Evolutionary conservation across 2,329 filamentous ascomycete genomes (phyloP), one percentile per base, ranked within the genome.

Genomic region (Thielaviopsis punctulata): DNA sequence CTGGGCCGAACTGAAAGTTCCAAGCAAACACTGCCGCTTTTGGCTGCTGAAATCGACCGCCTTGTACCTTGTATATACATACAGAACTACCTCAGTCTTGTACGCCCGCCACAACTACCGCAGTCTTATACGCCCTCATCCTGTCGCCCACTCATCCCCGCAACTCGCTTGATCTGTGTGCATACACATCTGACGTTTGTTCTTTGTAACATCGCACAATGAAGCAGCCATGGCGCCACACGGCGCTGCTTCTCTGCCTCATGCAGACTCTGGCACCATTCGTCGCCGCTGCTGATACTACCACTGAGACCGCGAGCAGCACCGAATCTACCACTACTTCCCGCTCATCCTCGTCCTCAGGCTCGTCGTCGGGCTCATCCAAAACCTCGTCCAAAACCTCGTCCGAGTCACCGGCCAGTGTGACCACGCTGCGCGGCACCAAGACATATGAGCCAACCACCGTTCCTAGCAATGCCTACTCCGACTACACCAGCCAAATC

Each of bases 381-480:
- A 21, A 18, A 12, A 41, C 50, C 27, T 49, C 48, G 12, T 5
- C 46, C 43, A 52, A 45, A 7, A 15, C 46, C 19, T n/a, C 41
- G 13, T 25, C 41, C n/a, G n/a, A n/a, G 24, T 27, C 46, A n/a
- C 48, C 51, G 15, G 24, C 30, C 23, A 62, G 62, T 7, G 60
- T 69, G 25, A 64, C 63, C 21, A 69, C 68, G 51, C 59, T 64
- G 51, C 60, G 60, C 36, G 67, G 65, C 49, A 66, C 64, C 25
- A 63, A 66, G 45, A 68, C 67, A 24, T 65, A 66, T n/a, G 62
- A 64, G 23, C 60, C 66, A 50, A 62, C 59, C 1, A 60, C 61
- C n/a, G 67, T 66, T 48, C 67, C 72, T 10, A 68, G 69, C 1
- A 67, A 66, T 10, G 61, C 66, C n/a, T 73, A 76, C 59, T 62